phyloP scores from a whole-genome alignment of 2,329 filamentous ascomycete genomes.

The Stachybotrys echinatus region DNA sequence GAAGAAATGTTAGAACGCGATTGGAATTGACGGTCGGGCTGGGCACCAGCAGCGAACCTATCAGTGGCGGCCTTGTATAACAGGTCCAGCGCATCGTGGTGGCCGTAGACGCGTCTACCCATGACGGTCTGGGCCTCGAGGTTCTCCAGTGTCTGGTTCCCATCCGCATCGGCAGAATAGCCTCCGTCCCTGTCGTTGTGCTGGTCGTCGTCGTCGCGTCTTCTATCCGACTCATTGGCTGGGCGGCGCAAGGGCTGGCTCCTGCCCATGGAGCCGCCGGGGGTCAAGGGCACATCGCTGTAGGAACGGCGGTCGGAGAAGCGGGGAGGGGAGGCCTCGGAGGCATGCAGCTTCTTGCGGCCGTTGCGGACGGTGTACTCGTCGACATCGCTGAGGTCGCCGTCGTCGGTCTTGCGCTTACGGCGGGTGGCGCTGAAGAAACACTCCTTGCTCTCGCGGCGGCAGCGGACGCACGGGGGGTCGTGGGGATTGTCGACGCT shows the following conservation, averaged over 20 bases:
- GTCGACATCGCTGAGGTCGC: constrained; percentile 44
- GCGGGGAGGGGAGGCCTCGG: constrained; percentile 38
- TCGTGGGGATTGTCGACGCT: constrained; percentile 92
- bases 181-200: constrained; percentile 26
- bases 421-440: constrained; percentile 92
- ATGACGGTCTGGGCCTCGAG: constrained; percentile 60
- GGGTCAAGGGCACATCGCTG: constrained; percentile 54
- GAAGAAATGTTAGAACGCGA: background rate
- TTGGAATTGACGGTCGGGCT: background rate
- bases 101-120: constrained; percentile 74
- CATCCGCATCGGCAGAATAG: constrained; percentile 42
- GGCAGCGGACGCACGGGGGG: constrained; percentile 88
- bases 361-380: constrained; percentile 71
- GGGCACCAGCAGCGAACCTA: constrained; percentile 34
- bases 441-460: constrained; percentile 92
- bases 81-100: constrained; percentile 86
- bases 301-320: constrained; percentile 38
- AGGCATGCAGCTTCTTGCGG: constrained; percentile 57
- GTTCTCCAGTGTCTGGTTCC: constrained; percentile 59
- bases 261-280: constrained; percentile 60
- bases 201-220: constrained; percentile 22
- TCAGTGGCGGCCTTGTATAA: constrained; percentile 81
- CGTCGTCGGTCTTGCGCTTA: constrained; percentile 75
- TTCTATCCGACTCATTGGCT: constrained; percentile 30
- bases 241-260: constrained; percentile 60